phyloP scores from a whole-genome alignment of 208 protist genomes.

The Strigomonas culicis region DNA sequence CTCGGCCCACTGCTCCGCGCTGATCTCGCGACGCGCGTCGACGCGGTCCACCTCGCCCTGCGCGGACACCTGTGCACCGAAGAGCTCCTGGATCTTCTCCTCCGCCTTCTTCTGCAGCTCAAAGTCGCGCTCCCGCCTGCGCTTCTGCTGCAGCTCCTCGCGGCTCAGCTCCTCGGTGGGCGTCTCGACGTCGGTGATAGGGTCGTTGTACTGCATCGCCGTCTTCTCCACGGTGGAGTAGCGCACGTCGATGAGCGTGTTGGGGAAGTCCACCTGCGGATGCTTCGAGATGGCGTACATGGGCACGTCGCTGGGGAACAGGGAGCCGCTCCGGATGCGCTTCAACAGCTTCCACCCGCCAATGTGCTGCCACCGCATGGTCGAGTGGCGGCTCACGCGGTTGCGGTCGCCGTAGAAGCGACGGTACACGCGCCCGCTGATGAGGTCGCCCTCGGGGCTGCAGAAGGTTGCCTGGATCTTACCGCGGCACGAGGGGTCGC shows the following conservation, averaged over 20 bases:
- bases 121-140: slow-evolving; percentile 29
- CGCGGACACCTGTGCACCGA: slow-evolving; percentile 37
- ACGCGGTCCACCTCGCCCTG: slow-evolving; percentile 20
- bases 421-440: slow-evolving; percentile 74
- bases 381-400: slow-evolving; percentile 50
- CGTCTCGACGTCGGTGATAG: slow-evolving; percentile 37
- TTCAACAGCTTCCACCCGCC: slow-evolving; percentile 86
- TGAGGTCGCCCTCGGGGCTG: slow-evolving; percentile 66
- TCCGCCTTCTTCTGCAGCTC: slow-evolving; percentile 63
- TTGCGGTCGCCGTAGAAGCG: slow-evolving; percentile 82
- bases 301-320: slow-evolving; percentile 80
- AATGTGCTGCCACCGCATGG: slow-evolving; percentile 87
- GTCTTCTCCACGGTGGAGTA: slow-evolving; percentile 79
- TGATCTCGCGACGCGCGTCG: slow-evolving; percentile 66
- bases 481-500: slow-evolving; percentile 74
- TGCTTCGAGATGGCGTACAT: slow-evolving; percentile 72
- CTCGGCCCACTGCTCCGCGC: slow-evolving; percentile 72
- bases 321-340: slow-evolving; percentile 56
- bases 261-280: slow-evolving; percentile 80
- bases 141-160: slow-evolving; percentile 52
- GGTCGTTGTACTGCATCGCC: slow-evolving; percentile 86
- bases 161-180: slow-evolving; percentile 49
- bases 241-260: slow-evolving; percentile 67
- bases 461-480: slow-evolving; percentile 83
- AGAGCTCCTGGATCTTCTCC: slow-evolving; percentile 63